A percentile compares a stretch with the other conserved stretches of the same genome.
These are phyloP conservation scores for Trichosanthes cucumerina DNA, from an alignment of 306 rosid species.

Conservation along the genomic window DNA sequence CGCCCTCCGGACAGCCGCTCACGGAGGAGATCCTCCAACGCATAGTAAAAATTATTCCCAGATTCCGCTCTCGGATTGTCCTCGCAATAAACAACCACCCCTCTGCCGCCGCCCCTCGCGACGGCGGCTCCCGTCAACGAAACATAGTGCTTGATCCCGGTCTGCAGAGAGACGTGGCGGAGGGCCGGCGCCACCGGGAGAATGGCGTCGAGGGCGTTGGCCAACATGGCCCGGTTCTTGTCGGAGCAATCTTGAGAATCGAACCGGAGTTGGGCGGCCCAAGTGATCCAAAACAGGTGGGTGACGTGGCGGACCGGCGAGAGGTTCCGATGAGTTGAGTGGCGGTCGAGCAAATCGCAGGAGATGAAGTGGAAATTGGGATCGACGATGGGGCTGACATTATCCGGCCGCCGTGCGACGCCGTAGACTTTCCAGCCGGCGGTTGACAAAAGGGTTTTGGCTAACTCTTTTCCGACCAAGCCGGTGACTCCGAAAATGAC, in stretches of 20 bases:
- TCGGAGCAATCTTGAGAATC: conserved; percentile 45
- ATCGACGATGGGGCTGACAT: conserved; percentile 14
- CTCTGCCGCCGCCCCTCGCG: conserved; percentile 13
- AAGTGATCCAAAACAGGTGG: conserved; percentile 85
- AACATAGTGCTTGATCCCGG: conserved; percentile 82
- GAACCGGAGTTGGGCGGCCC: conserved; percentile 70
- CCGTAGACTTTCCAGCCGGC: conserved; percentile 84
- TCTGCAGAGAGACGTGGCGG: conserved; percentile 77
- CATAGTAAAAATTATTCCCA: conserved; percentile 55
- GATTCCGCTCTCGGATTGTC: conserved; percentile 39
- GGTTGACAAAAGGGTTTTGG: conserved; percentile 28
- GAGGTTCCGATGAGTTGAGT: conserved; percentile 42
- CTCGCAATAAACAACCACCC: conserved; percentile 33
- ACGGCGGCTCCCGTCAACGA: conserved; percentile 38
- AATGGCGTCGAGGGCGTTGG: conserved; percentile 47
- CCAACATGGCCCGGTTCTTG: conserved; percentile 65
- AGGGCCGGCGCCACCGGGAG: conserved; percentile 36
- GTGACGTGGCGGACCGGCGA: conserved; percentile 48
- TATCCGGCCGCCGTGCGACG: conserved; percentile 52
- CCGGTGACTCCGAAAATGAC: conserved; percentile 84
- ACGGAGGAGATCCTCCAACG: conserved; percentile 64
- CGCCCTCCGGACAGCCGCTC: conserved; percentile 42
- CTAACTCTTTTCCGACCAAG: conserved; percentile 69
- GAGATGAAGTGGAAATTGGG: conserved; percentile 60
- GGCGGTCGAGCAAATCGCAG: conserved; percentile 62